phyloP scores from a whole-genome alignment of 2,329 filamentous ascomycete genomes.

The Pseudogymnoascus sp. region DNA sequence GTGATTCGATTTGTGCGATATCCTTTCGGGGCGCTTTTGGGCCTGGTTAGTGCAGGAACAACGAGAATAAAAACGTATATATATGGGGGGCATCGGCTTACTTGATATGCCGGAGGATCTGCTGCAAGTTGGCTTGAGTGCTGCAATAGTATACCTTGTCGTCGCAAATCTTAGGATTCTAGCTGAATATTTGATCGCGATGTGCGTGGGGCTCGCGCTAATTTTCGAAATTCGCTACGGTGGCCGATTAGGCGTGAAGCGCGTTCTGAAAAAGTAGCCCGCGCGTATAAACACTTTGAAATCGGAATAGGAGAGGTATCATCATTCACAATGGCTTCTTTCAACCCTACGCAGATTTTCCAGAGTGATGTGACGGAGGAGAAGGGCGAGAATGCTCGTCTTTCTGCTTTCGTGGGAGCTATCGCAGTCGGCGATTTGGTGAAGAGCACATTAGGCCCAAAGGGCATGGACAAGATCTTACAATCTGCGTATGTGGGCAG shows the following conservation, averaged over 20 bases:
- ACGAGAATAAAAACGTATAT: not conserved
- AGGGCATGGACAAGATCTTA: constrained; percentile 98
- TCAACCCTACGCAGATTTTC: constrained; percentile 95
- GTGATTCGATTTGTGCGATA: constrained; percentile 7
- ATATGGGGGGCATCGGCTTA: constrained; percentile 9
- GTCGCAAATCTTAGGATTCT: constrained; percentile 9
- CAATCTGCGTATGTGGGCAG: constrained; percentile 70
- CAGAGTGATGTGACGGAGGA: constrained; percentile 94
- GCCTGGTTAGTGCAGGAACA: constrained; percentile 8
- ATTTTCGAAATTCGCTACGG: constrained; percentile 11
- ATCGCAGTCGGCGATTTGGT: constrained; percentile 96
- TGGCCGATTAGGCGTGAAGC: constrained; percentile 10
- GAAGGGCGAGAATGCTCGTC: constrained; percentile 97
- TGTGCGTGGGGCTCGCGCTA: constrained; percentile 11
- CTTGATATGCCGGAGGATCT: not conserved
- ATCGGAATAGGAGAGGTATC: not conserved
- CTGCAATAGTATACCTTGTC: constrained; percentile 10
- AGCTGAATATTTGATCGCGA: constrained; percentile 11
- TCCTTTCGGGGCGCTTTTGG: not conserved
- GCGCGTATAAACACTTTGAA: constrained; percentile 10
- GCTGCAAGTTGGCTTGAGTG: constrained; percentile 6
- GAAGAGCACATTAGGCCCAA: constrained; percentile 93
- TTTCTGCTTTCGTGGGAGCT: constrained; percentile 95
- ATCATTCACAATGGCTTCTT: constrained; percentile 38
- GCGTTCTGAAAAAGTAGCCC: constrained; percentile 11